phyloP scores from a whole-genome alignment of 176 grass and related monocot species.

The Melocanna baccifera region DNA sequence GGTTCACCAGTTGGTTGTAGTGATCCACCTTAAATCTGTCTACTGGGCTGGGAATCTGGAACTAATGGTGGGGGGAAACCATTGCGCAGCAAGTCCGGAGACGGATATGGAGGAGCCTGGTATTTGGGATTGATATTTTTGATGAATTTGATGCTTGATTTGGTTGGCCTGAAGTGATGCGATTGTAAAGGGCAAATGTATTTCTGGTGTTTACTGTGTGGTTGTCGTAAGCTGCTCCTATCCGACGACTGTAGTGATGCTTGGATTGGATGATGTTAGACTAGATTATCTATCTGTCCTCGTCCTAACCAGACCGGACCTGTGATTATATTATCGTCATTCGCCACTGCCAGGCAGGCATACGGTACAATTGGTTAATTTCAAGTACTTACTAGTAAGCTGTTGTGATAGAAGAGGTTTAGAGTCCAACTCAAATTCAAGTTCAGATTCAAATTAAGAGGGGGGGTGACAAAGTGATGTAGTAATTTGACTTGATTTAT shows the following conservation, averaged over 20 bases:
- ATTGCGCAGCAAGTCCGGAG: too few relatives aligned
- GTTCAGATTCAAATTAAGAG: neutral
- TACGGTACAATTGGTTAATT: neutral
- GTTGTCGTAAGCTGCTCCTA: neutral
- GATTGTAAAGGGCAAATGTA: neutral
- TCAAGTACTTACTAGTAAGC: neutral
- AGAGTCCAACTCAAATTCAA: neutral
- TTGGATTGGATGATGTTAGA: neutral
- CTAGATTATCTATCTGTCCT: neutral
- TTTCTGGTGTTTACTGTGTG: neutral
- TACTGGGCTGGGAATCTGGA: too few relatives aligned
- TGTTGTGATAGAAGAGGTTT: neutral
- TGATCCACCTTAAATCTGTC: neutral
- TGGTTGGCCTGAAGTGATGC: neutral
- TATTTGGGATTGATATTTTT: neutral
- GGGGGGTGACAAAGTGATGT: neutral
- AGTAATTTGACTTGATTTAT: neutral
- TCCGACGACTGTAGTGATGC: neutral
- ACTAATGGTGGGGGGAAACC: too few relatives aligned
- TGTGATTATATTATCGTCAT: neutral
- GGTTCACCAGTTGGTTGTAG: constrained; percentile 13
- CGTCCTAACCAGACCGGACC: too few relatives aligned
- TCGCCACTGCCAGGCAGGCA: neutral
- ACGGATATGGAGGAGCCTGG: neutral
- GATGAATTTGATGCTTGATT: neutral